Conservation (phyloP, 768 basidiomycete genomes). For the Suillus subluteus region DNA sequence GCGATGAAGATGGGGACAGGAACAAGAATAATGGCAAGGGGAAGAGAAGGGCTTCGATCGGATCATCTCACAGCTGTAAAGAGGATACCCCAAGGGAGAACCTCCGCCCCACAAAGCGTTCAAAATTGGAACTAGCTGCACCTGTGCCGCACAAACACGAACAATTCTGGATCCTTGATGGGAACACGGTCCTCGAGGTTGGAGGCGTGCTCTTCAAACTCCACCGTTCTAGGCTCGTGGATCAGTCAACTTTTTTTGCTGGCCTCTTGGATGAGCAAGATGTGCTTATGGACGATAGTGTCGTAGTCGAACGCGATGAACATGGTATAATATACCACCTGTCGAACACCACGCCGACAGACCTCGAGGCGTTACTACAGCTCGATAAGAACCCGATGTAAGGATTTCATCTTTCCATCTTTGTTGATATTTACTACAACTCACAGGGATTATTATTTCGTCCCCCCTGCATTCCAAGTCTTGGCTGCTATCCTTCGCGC, state of each 20-base stretch:
- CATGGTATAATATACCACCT: constrained; percentile 8
- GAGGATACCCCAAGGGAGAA: not conserved
- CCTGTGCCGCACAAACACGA: constrained; percentile 13
- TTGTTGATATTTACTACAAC: not conserved
- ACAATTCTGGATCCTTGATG: constrained; percentile 40
- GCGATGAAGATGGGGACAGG: not conserved
- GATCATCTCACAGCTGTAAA: not conserved
- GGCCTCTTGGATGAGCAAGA: constrained; percentile 21
- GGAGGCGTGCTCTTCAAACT: constrained; percentile 38
- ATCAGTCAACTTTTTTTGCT: constrained; percentile 38
- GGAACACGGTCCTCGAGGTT: constrained; percentile 39
- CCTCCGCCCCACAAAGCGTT: not conserved
- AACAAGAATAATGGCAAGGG: not conserved
- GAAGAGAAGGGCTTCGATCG: constrained; percentile 7
- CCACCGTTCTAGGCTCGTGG: constrained; percentile 38
- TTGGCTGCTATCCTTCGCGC: constrained; percentile 40
- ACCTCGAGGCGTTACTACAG: constrained; percentile 10
- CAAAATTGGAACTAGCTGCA: not conserved
- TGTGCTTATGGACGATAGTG: constrained; percentile 20
- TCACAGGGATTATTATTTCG: constrained; percentile 6
- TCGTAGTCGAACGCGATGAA: constrained; percentile 6
- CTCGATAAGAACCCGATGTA: constrained; percentile 12
- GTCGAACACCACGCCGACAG: constrained; percentile 4
- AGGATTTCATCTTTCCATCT: not conserved
- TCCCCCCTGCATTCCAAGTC: constrained; percentile 6